phyloP scores from a whole-genome alignment of 805 yeast species.

The Yarrowia hollandica region DNA sequence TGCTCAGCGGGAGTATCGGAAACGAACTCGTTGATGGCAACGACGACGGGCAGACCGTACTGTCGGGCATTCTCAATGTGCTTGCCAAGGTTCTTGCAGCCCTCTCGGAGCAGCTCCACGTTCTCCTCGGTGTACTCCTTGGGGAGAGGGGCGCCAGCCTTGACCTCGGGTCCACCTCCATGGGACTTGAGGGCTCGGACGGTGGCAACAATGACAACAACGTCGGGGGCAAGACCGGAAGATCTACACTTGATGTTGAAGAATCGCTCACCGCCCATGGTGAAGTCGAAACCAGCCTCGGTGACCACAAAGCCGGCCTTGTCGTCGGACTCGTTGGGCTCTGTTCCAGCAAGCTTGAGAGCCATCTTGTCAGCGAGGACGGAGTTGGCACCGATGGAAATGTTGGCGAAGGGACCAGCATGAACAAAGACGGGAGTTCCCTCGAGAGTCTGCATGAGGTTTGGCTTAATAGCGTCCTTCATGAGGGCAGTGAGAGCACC shows the following conservation, averaged over 20 bases:
- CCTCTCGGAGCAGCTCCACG: constrained; percentile 70
- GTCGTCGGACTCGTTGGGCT: constrained; percentile 45
- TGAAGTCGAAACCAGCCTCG: constrained; percentile 97
- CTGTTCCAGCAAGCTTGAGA: constrained; percentile 78
- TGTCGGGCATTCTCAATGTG: constrained; percentile 83
- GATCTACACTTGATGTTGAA: constrained; percentile 93
- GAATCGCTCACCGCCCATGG: constrained; percentile 99
- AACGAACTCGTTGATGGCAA: constrained; percentile 86
- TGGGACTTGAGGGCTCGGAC: constrained; percentile 93
- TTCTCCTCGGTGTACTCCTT: constrained; percentile 79
- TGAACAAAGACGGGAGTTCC: constrained; percentile 99
- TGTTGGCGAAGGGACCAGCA: constrained; percentile 98
- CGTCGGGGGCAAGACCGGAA: constrained; percentile 86
- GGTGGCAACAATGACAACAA: constrained; percentile 92
- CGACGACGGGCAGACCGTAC: constrained; percentile 90
- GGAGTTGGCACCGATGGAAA: constrained; percentile 94
- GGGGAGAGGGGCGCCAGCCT: constrained; percentile 88
- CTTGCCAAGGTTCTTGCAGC: constrained; percentile 85
- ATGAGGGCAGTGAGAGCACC: constrained; percentile 93
- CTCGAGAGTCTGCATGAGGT: constrained; percentile 93
- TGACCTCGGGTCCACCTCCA: constrained; percentile 96
- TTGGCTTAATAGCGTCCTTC: constrained; percentile 95
- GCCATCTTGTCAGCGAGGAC: constrained; percentile 93
- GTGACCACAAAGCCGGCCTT: constrained; percentile 82
- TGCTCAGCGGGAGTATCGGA: constrained; percentile 81